Conservation (phyloP, 2,329 filamentous ascomycete genomes). For the Epichloe amarillans region DNA sequence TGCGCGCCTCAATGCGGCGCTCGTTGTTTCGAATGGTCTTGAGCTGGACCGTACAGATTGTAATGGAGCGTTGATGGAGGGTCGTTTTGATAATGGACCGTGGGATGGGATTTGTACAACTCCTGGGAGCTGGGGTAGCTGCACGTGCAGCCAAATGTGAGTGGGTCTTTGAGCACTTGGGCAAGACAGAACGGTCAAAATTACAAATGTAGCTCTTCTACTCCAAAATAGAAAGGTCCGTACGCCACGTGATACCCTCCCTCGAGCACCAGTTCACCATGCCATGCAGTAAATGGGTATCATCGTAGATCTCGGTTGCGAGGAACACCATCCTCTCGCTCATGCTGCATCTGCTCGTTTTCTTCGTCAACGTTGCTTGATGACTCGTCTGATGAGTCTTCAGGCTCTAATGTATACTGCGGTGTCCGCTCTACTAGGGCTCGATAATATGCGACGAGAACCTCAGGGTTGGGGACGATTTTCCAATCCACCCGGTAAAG, state of each 20-base stretch:
- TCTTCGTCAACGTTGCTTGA: conserved; percentile 15
- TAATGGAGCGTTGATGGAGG: not conserved
- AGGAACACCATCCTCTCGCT: conserved; percentile 6
- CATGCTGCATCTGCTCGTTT: conserved; percentile 16
- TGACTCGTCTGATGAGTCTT: conserved; percentile 12
- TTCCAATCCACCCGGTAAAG: conserved; percentile 88
- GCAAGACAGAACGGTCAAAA: not conserved
- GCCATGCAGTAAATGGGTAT: conserved; percentile 5
- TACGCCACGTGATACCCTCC: not conserved
- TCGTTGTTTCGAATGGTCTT: not conserved
- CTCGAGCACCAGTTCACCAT: not conserved
- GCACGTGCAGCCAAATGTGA: not conserved
- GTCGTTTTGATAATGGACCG: not conserved
- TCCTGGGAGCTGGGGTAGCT: not conserved
- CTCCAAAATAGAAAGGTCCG: not conserved
- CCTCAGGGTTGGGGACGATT: conserved; percentile 90
- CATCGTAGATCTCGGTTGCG: conserved; percentile 5
- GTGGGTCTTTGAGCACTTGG: not conserved
- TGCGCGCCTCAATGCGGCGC: not conserved
- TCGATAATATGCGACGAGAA: conserved; percentile 84
- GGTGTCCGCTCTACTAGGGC: conserved; percentile 61
- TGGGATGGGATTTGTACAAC: no score
- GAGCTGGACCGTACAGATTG: not conserved
- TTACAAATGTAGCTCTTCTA: not conserved
- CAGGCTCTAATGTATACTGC: conserved; percentile 38